phyloP scores from a whole-genome alignment of 2,329 filamentous ascomycete genomes.

The Fusarium sp. region DNA sequence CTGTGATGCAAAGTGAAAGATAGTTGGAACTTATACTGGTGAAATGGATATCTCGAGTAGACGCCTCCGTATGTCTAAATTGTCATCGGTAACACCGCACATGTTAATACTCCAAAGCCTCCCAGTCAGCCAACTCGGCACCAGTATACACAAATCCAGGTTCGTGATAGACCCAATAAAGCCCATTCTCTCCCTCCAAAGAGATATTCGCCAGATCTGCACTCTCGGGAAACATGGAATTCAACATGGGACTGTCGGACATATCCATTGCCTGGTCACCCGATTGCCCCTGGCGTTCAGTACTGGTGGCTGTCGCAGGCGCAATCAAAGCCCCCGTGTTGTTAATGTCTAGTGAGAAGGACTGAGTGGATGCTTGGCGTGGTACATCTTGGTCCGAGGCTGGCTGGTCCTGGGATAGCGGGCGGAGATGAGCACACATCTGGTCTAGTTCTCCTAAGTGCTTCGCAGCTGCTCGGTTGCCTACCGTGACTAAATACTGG shows the following conservation, averaged over 20 bases:
- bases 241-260: background rate
- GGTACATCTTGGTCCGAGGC: conserved; percentile 14
- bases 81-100: no score
- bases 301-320: background rate
- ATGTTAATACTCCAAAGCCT: conserved; percentile 28
- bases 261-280: conserved; percentile 6
- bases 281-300: background rate
- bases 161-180: conserved; percentile 36
- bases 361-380: conserved; percentile 13
- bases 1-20: background rate
- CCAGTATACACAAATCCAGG: conserved; percentile 26
- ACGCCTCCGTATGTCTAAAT: no score
- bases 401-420: conserved; percentile 15
- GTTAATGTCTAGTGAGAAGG: conserved; percentile 11
- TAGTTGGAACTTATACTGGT: background rate
- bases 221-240: conserved; percentile 6
- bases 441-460: conserved; percentile 33
- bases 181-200: conserved; percentile 26
- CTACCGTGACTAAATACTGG: conserved; percentile 27
- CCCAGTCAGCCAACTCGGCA: conserved; percentile 31
- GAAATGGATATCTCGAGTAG: background rate
- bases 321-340: background rate
- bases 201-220: conserved; percentile 30
- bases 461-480: conserved; percentile 33
- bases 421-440: conserved; percentile 31